phyloP scores from a whole-genome alignment of 2,329 filamentous ascomycete genomes.

The Colletotrichum endophyticum region DNA sequence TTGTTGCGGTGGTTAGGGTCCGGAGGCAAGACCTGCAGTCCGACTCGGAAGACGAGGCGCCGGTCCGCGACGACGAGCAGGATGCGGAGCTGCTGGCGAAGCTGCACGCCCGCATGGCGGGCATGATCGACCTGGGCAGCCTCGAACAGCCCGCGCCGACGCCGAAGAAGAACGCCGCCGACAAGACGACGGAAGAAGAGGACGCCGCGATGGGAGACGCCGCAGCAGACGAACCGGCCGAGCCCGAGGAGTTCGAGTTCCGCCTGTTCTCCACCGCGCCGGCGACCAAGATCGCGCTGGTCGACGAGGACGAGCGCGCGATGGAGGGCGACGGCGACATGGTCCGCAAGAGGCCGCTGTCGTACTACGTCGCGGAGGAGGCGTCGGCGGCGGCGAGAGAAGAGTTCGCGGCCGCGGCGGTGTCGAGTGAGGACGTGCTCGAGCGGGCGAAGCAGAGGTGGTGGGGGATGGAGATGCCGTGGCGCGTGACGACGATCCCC shows the following conservation, averaged over 20 bases:
- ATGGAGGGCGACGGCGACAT: constrained; percentile 39
- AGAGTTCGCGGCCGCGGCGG: constrained; percentile 50
- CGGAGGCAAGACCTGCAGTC: constrained; percentile 58
- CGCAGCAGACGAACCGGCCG: neutral
- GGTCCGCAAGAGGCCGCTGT: constrained; percentile 42
- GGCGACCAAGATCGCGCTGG: constrained; percentile 56
- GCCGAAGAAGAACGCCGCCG: constrained; percentile 10
- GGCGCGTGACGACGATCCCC: constrained; percentile 56
- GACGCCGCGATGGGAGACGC: constrained; percentile 24
- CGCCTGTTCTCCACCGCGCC: constrained; percentile 59
- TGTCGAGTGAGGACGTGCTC: constrained; percentile 58
- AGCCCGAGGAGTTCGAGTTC: constrained; percentile 57
- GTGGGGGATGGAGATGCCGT: constrained; percentile 67
- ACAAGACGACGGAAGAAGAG: neutral
- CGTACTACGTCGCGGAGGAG: constrained; percentile 53
- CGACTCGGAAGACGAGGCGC: constrained; percentile 30
- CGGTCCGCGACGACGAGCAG: constrained; percentile 33
- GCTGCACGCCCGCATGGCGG: constrained; percentile 54
- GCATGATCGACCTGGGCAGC: constrained; percentile 46
- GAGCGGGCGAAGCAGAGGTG: constrained; percentile 44
- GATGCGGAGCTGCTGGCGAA: constrained; percentile 45
- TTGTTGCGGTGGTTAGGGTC: constrained; percentile 36
- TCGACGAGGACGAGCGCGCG: constrained; percentile 41
- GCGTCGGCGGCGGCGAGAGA: constrained; percentile 39
- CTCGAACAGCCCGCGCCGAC: constrained; percentile 3